phyloP scores from a whole-genome alignment of 2,329 filamentous ascomycete species.

The Clonostachys byssicola region DNA sequence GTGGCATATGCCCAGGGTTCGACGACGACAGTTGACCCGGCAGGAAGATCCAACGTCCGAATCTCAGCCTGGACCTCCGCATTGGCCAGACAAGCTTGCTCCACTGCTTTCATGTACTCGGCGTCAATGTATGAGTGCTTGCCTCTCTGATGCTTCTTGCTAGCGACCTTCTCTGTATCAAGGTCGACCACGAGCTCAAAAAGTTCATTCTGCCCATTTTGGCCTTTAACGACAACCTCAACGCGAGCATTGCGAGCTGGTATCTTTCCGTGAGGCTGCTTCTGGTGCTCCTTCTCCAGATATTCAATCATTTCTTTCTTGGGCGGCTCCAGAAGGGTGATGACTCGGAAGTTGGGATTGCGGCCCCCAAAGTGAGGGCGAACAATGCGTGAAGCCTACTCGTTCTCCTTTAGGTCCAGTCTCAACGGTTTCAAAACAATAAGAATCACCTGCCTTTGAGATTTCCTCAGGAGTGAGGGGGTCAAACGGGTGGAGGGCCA shows the following conservation, averaged over 20 bases:
- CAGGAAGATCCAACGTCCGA: constrained; percentile 32
- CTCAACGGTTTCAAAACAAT: background rate
- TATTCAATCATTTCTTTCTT: constrained; percentile 41
- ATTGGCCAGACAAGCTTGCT: constrained; percentile 40
- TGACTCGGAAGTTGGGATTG: constrained; percentile 37
- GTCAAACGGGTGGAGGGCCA: constrained; percentile 15
- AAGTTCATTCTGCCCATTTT: constrained; percentile 7
- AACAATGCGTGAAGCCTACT: constrained; percentile 13
- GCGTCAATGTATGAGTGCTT: constrained; percentile 42
- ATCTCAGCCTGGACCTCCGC: constrained; percentile 34
- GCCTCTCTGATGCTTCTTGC: constrained; percentile 25
- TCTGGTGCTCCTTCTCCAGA: constrained; percentile 28
- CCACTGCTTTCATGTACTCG: constrained; percentile 40
- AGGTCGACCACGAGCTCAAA: constrained; percentile 23
- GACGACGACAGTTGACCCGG: constrained; percentile 35
- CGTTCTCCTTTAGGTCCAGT: background rate
- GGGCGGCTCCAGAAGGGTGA: constrained; percentile 42
- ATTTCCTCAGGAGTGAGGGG: constrained; percentile 11
- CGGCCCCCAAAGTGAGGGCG: constrained; percentile 10
- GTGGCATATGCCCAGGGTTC: constrained; percentile 53
- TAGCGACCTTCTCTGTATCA: constrained; percentile 6
- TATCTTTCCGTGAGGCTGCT: constrained; percentile 14
- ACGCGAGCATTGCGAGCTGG: constrained; percentile 22
- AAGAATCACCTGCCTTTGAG: background rate
- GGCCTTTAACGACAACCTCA: constrained; percentile 18